phyloP scores from a whole-genome alignment of 306 rosid species.

The Aeschynomene evenia region DNA sequence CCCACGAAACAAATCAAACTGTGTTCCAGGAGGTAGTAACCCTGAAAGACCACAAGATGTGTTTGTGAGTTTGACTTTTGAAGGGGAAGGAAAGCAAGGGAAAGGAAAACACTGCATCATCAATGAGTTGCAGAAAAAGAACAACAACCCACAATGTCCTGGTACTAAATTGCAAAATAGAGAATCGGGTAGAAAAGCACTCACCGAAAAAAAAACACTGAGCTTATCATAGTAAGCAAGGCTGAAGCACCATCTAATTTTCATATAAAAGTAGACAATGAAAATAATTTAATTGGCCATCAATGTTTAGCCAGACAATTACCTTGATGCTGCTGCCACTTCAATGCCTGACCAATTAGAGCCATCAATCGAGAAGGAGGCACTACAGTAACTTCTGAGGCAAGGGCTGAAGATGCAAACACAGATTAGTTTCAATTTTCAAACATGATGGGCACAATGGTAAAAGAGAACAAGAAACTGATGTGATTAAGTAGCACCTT shows the following conservation, averaged over 20 bases:
- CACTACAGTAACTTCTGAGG: slow-evolving; percentile 95
- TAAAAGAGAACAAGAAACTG: background rate
- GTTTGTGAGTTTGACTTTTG: too few species aligned
- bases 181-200: background rate
- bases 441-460: background rate
- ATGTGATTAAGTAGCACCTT: background rate
- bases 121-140: slow-evolving; percentile 10
- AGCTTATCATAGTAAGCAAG: background rate
- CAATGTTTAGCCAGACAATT: background rate
- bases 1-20: slow-evolving; percentile 96
- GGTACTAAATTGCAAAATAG: slow-evolving; percentile 20
- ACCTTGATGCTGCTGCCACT: slow-evolving; percentile 99
- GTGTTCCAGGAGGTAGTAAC: slow-evolving; percentile 97
- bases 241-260: background rate
- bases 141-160: background rate
- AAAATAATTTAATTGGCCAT: background rate
- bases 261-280: background rate
- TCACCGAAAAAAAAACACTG: background rate
- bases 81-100: slow-evolving; percentile 4
- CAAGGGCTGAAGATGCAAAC: slow-evolving; percentile 66
- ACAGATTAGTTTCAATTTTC: background rate
- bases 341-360: slow-evolving; percentile 92
- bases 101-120: background rate
- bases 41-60: slow-evolving; percentile 54
- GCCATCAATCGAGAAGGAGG: slow-evolving; percentile 98